These are phyloP conservation scores for Podila minutissima DNA, from an alignment of 192 early-diverging fungal genomes.

Conservation along the genomic window DNA sequence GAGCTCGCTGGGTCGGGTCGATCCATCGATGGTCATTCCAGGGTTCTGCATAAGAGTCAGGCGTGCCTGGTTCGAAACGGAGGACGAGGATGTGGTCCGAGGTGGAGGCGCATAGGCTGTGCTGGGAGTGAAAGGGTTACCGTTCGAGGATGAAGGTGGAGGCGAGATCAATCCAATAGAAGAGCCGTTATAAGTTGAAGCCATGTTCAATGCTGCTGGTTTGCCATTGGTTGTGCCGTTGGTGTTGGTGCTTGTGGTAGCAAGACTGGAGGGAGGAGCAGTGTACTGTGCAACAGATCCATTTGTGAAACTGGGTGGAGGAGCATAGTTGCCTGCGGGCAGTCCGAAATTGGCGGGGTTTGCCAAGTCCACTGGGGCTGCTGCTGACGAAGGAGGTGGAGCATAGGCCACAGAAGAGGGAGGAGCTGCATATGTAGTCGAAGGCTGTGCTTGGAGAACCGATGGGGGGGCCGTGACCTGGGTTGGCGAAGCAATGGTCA, in stretches of 20 bases:
- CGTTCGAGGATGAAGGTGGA: constrained; percentile 10
- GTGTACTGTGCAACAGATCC: neutral
- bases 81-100: constrained; percentile 5
- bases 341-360: constrained; percentile 7
- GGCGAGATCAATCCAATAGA: constrained; percentile 15
- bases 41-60: constrained; percentile 25
- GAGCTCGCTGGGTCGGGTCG: constrained; percentile 29
- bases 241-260: neutral
- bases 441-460: neutral
- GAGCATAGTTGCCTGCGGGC: constrained; percentile 8
- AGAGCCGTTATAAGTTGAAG: neutral
- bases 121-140: neutral
- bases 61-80: constrained; percentile 16
- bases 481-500: neutral
- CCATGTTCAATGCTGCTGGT: neutral
- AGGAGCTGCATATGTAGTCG: constrained; percentile 3
- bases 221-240: constrained; percentile 1
- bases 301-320: constrained; percentile 27
- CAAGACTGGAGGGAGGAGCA: constrained; percentile 9
- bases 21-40: constrained; percentile 35
- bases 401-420: constrained; percentile 10
- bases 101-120: constrained; percentile 17
- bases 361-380: neutral
- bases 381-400: constrained; percentile 13
- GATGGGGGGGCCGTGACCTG: neutral